phyloP scores from a whole-genome alignment of 345 rosid genomes.

The Hibiscus tridactylites region DNA sequence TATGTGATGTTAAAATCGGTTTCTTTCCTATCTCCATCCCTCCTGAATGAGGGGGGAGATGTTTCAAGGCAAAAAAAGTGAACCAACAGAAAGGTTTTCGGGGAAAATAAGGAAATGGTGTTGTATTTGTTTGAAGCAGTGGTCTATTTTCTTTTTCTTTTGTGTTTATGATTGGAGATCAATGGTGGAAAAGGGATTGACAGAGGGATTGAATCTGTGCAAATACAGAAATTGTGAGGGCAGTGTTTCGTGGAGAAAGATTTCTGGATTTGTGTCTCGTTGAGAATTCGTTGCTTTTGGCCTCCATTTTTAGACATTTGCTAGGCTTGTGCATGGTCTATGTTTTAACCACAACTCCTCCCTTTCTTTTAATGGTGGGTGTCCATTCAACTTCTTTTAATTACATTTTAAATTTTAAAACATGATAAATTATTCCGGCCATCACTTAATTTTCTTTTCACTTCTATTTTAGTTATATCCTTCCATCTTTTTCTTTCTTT shows the following conservation, averaged over 20 bases:
- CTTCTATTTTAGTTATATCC: too few relatives aligned
- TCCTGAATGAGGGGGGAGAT: constrained; percentile 33
- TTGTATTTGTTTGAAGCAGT: constrained; percentile 6
- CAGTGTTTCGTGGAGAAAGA: constrained; percentile 13
- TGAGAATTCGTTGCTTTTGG: neutral
- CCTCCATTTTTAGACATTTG: constrained; percentile 3
- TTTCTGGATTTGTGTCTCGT: neutral
- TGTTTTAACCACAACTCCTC: neutral
- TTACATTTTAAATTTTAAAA: too few relatives aligned
- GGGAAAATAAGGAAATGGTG: neutral
- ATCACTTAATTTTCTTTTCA: too few relatives aligned
- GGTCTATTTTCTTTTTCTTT: neutral
- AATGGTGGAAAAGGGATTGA: too few relatives aligned
- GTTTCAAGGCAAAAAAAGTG: neutral
- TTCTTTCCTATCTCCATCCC: constrained; percentile 52
- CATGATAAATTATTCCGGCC: too few relatives aligned
- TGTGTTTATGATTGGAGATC: neutral
- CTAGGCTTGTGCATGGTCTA: neutral
- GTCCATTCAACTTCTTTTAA: too few relatives aligned
- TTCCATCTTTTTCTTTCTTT: too few relatives aligned
- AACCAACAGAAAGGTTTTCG: neutral
- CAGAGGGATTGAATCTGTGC: neutral
- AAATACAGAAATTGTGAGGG: neutral
- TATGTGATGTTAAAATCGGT: constrained; percentile 1
- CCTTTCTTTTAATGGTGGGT: neutral